phyloP scores from a whole-genome alignment of 2,329 filamentous ascomycete genomes.

The Lasiodiplodia citricola region DNA sequence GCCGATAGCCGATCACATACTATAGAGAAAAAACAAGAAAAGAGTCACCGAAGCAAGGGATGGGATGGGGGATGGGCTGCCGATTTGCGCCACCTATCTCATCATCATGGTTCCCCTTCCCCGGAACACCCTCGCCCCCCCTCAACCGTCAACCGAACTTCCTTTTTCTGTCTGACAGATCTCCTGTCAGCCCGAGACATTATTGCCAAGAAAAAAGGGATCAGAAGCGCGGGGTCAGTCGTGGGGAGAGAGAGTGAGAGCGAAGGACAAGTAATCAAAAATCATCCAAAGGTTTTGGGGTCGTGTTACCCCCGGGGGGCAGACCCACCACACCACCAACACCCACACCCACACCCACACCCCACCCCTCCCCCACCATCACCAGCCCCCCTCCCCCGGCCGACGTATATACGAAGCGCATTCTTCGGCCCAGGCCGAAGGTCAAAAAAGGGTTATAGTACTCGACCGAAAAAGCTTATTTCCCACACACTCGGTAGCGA shows the following conservation, averaged over 20 bases:
- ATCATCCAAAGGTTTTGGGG: not conserved
- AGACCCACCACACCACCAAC: not conserved
- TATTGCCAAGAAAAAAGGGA: not conserved
- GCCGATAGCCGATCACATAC: not conserved
- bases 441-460: not conserved
- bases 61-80: not conserved
- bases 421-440: slow-evolving; percentile 1
- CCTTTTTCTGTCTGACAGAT: not conserved
- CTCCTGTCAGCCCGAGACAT: not conserved
- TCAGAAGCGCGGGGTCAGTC: not conserved
- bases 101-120: not conserved
- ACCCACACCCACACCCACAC: not conserved
- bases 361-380: too few species aligned
- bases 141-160: not conserved
- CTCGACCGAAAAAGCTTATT: not conserved
- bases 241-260: not conserved
- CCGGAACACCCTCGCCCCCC: not conserved
- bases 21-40: not conserved
- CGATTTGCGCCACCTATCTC: not conserved
- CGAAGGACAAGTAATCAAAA: not conserved
- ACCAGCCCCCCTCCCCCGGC: too few species aligned
- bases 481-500: slow-evolving; percentile 13
- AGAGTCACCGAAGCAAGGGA: not conserved
- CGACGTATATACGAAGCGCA: not conserved
- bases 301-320: not conserved